A percentile compares a stretch with the other conserved stretches of the same genome.
phyloP scores from a whole-genome alignment of 2,329 filamentous ascomycete species.

The Teratosphaeria viscida region DNA sequence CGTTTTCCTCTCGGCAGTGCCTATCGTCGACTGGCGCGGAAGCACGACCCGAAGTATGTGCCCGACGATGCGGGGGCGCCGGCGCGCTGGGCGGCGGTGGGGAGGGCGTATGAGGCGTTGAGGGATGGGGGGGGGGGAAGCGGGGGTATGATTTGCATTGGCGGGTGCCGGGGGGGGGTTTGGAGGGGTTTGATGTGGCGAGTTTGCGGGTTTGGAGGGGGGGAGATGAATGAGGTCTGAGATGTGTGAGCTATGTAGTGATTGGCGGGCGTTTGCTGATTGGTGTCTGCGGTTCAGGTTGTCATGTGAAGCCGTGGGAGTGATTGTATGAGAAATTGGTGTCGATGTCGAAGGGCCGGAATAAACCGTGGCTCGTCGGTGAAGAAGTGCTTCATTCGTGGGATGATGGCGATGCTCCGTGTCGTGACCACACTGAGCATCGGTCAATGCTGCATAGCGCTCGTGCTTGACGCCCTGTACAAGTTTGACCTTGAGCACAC shows the following conservation, averaged over 20 bases:
- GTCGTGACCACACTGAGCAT: background rate
- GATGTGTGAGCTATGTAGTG: too few relatives aligned
- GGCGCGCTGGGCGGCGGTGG: slow-evolving; percentile 15
- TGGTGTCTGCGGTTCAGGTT: too few relatives aligned
- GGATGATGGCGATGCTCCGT: background rate
- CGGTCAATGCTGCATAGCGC: background rate
- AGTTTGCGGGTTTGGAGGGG: slow-evolving; percentile 3
- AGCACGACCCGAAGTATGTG: slow-evolving; percentile 11
- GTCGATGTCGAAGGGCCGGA: too few relatives aligned
- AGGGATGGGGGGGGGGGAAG: slow-evolving; percentile 11
- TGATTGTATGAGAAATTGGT: too few relatives aligned
- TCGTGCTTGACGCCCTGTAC: background rate
- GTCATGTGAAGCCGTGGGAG: too few relatives aligned
- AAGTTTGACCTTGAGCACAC: background rate
- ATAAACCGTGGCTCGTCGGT: too few relatives aligned
- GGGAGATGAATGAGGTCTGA: too few relatives aligned
- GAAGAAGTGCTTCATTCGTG: background rate
- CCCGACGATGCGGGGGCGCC: slow-evolving; percentile 17
- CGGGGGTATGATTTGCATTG: slow-evolving; percentile 12
- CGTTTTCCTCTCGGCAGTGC: background rate
- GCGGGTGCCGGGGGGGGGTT: slow-evolving; percentile 3
- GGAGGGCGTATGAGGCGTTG: slow-evolving; percentile 14
- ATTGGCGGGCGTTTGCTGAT: too few relatives aligned
- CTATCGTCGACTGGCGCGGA: slow-evolving; percentile 9
- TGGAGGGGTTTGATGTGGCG: slow-evolving; percentile 10